Evolutionary conservation across 2,329 filamentous ascomycete species (phyloP), one percentile per base, ranked within the genome.

Genomic region (Colletotrichum orchidophilum): DNA sequence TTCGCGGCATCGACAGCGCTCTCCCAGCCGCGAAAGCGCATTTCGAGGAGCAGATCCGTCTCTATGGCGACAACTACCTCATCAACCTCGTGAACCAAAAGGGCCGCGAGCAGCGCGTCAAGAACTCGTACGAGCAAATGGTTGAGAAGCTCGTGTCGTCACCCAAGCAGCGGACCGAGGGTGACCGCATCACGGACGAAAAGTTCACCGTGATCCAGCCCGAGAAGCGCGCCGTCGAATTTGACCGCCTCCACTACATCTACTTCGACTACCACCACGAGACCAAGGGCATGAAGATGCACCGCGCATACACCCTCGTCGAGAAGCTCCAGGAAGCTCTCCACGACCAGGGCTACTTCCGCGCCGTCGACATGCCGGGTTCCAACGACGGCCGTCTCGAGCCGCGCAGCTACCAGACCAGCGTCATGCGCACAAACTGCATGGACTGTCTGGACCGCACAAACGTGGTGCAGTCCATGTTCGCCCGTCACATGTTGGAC

Each of bases 251-350:
- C 54, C 96, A 99, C 83, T 99, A 99, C 81, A 84, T 98, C 76
- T 99, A 98, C 85, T 99, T 99, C 79, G 96, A 99, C 83, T 99
- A 97, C 81, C 97, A 99, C 84, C 95, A 92, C 78, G 96, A 99
- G 83, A 99, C 97, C 60, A 98, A 98, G 83, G 96, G 96, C 46
- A 87, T 98, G 77, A 91, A 93, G 78, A 97, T 96, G 93, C 92
- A 99, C 80, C 94, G 95, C 59, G 95, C 96, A 0, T 92, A 96
- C 81, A 87, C 97, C 52, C 88, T 99, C 26, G 87, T 99, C 70
- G 93, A 98, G 75, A 92, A 93, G 78, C 86, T 99, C 63, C 89
- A 91, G 62, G 91, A 94, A 54, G 93, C 92, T 11, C 86, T 99
- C 7, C 84, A 91, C 21, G 89, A 91, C 50, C 95, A 97, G 76